A percentile compares a stretch with the other conserved stretches of the same genome.
phyloP scores from a whole-genome alignment of 352 stramenopile genomes.

The Phytophthora pluvialis region DNA sequence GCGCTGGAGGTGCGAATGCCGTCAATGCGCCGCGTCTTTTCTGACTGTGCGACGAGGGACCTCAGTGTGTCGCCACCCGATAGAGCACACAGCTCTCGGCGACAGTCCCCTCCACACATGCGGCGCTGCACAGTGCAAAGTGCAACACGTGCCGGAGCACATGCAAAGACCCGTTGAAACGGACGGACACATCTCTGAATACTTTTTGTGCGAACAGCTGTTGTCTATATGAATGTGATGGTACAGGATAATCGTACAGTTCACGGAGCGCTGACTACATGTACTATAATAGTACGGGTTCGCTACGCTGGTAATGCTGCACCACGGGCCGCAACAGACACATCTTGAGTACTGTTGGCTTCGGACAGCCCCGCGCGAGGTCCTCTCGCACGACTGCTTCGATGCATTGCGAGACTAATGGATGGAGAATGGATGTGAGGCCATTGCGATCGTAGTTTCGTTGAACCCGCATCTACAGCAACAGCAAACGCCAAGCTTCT shows the following conservation, averaged over 20 bases:
- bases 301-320: constrained; percentile 3
- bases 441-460: not conserved
- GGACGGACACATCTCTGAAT: constrained; percentile 16
- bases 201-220: constrained; percentile 9
- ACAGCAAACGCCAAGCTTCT: constrained; percentile 5
- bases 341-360: not conserved
- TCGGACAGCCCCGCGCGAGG: not conserved
- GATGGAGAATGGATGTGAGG: constrained; percentile 14
- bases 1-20: not conserved
- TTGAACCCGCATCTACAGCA: not conserved
- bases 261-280: constrained; percentile 15
- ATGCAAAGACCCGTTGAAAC: constrained; percentile 21
- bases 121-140: constrained; percentile 8
- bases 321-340: not conserved
- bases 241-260: constrained; percentile 1
- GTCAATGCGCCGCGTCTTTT: constrained; percentile 30
- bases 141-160: constrained; percentile 1
- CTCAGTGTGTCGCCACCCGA: constrained; percentile 24
- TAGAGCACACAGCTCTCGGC: constrained; percentile 20
- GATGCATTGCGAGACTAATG: constrained; percentile 9
- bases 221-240: not conserved
- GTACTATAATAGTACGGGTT: not conserved
- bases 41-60: constrained; percentile 29
- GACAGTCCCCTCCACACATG: constrained; percentile 16
- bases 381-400: not conserved